Conservation (phyloP, 2,329 filamentous ascomycete species). For the Ploettnerulaceae sp. region DNA sequence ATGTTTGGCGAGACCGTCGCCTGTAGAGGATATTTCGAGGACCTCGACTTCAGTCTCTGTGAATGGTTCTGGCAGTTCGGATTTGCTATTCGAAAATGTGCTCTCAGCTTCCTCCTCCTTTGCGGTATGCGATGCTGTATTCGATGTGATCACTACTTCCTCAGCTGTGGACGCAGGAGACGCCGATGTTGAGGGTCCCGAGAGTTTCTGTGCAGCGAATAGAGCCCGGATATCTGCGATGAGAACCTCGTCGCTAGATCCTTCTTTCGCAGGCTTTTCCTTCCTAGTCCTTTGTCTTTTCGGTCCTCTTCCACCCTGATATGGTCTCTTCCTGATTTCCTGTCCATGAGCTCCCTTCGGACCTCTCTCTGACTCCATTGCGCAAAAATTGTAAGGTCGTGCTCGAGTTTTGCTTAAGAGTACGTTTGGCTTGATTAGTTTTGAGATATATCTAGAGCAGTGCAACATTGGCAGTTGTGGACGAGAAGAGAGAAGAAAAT, state of each 20-base stretch:
- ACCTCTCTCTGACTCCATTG: conserved; percentile 13
- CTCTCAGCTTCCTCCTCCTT: conserved; percentile 21
- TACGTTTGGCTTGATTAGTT: neutral
- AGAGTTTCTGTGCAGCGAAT: conserved; percentile 37
- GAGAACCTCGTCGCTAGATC: conserved; percentile 63
- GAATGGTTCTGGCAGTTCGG: conserved; percentile 58
- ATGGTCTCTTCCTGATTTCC: conserved; percentile 28
- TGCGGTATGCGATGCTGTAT: conserved; percentile 20
- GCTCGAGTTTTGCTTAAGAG: neutral
- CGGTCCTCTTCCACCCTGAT: conserved; percentile 29
- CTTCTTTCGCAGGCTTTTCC: conserved; percentile 51
- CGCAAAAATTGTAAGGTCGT: conserved; percentile 10
- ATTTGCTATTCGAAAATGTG: conserved; percentile 23
- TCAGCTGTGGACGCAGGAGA: no score
- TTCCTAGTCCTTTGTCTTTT: conserved; percentile 53
- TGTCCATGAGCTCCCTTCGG: conserved; percentile 1
- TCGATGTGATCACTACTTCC: conserved; percentile 29
- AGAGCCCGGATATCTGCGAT: conserved; percentile 56
- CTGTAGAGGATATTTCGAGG: conserved; percentile 78
- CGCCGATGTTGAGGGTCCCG: conserved; percentile 9
- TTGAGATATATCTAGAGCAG: conserved; percentile 2
- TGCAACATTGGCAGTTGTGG: neutral
- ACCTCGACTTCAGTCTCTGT: conserved; percentile 81
- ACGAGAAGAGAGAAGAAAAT: neutral
- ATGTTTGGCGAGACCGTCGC: conserved; percentile 78